Evolutionary conservation across 1,284 basidiomycete genomes (phyloP), one percentile per base, ranked within the genome.

Genomic region (Stygiomarasmius scandens): DNA sequence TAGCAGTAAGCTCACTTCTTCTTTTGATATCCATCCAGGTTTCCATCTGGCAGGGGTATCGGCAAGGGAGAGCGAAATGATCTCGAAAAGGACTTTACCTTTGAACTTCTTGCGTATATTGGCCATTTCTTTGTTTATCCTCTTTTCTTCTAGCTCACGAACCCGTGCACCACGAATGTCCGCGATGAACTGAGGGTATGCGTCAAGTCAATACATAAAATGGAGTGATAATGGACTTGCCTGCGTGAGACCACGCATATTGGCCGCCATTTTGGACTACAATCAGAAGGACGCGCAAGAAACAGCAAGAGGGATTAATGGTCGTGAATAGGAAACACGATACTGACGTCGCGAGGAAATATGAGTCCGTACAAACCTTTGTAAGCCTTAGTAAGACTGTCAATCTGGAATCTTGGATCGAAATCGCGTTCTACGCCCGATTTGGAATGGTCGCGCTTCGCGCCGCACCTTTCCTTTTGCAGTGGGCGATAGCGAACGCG

Each of bases 41-140:
- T 96, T 19, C 96, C 96, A 67, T 98, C 96, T 95, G 67, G 29
- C 12, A 32, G 29, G 29, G 29, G 12, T 32, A 12, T 32, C 29
- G 12, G 12, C 12, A 32, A 32, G 14, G 63, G 49, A 34, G 55
- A 24, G 38, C 49, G 20, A 46, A 44, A 41, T 20, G n/a, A 25
- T 44, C 46, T 12, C 23, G 48, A 27, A 45, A 50, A 29, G 58
- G 56, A 58, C 49, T 46, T 24, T 56, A 91, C 93, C 92, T 83
- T 98, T 98, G 82, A 99, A 98, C 76, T 98, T 96, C 80, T 96
- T 95, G 55, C 97, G 84, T 65, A 99, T 99, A 69, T 99, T 98
- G 0, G 97, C 96, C 96, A 99, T 98, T 77, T 99, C 97, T 74
- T 97, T 95, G 77, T 99, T 99, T 67, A 99, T 97, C 56, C 96